Percentiles rank a stretch among this genome's conserved stretches.
These are phyloP conservation scores for Candida sp. DNA, from an alignment of 1,139 yeast species.

Conservation along the genomic window DNA sequence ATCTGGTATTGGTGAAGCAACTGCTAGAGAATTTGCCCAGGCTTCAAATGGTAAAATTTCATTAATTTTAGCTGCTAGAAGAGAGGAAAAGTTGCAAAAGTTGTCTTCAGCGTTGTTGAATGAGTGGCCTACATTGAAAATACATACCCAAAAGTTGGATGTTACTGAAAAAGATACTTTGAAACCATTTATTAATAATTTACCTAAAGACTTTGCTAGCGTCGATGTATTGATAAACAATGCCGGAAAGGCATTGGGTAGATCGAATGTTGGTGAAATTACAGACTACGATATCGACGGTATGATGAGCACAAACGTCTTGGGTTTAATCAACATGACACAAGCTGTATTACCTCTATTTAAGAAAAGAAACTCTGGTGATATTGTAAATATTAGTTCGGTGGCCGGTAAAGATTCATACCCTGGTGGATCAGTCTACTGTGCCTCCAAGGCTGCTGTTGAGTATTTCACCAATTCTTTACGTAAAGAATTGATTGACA, in stretches of 20 bases:
- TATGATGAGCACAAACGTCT: conserved; percentile 71
- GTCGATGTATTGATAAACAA: conserved; percentile 73
- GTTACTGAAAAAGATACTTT: conserved; percentile 53
- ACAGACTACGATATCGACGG: conserved; percentile 51
- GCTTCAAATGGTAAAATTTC: conserved; percentile 67
- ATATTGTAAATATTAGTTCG: conserved; percentile 47
- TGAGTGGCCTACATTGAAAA: conserved; percentile 46
- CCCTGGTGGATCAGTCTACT: conserved; percentile 50
- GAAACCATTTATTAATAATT: conserved; percentile 43
- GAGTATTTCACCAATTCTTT: conserved; percentile 44
- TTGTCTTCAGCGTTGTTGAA: conserved; percentile 42
- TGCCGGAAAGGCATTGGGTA: conserved; percentile 80
- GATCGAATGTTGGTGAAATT: conserved; percentile 60
- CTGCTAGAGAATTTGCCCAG: conserved; percentile 68
- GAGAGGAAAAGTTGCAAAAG: conserved; percentile 50
- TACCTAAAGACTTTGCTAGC: conserved; percentile 54
- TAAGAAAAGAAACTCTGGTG: conserved; percentile 49
- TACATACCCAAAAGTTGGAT: conserved; percentile 55
- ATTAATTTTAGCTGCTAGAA: conserved; percentile 67
- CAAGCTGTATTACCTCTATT: conserved; percentile 63
- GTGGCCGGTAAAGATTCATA: conserved; percentile 52
- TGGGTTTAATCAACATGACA: conserved; percentile 69
- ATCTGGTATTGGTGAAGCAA: conserved; percentile 65
- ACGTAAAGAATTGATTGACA: conserved; percentile 45
- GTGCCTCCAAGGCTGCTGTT: conserved; percentile 50